These are phyloP conservation scores for Rhipidocladum racemiflorum DNA, from an alignment of 176 grass and related monocot genomes.

Conservation along the genomic window DNA sequence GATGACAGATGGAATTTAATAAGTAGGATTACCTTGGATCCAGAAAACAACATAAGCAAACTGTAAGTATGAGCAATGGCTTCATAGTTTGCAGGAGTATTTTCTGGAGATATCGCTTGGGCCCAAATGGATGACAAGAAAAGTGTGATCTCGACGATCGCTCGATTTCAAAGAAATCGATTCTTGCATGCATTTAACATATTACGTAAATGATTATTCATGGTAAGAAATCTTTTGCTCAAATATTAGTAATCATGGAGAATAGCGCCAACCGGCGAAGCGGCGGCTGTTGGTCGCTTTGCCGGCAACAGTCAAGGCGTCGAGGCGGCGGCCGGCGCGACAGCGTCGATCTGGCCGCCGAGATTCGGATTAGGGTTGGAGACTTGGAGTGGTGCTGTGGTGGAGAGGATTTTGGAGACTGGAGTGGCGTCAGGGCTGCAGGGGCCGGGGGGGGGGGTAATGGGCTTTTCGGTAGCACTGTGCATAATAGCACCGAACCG, in stretches of 20 bases:
- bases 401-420: too few species aligned
- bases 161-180: slow-evolving; percentile 63
- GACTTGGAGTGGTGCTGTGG: too few species aligned
- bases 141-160: slow-evolving; percentile 83
- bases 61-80: slow-evolving; percentile 97
- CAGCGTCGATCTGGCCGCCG: too few species aligned
- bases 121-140: slow-evolving; percentile 95
- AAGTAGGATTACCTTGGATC: slow-evolving; percentile 67
- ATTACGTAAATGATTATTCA: slow-evolving; percentile 32
- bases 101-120: slow-evolving; percentile 75
- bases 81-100: slow-evolving; percentile 91
- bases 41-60: slow-evolving; percentile 80
- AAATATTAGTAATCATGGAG: slow-evolving; percentile 25
- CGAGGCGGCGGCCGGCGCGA: too few species aligned
- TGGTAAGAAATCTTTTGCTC: slow-evolving; percentile 27
- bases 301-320: too few species aligned
- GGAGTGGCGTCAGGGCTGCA: too few species aligned
- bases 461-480: too few species aligned
- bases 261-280: too few species aligned
- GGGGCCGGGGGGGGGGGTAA: too few species aligned
- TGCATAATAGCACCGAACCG: too few species aligned
- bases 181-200: slow-evolving; percentile 63
- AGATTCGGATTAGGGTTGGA: too few species aligned
- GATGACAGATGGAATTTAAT: not conserved
- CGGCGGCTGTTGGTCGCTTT: too few species aligned